Evolutionary conservation across 495 filamentous ascomycete genomes (phyloP).

Genomic region (Aspergillus coremiiformis): DNA sequence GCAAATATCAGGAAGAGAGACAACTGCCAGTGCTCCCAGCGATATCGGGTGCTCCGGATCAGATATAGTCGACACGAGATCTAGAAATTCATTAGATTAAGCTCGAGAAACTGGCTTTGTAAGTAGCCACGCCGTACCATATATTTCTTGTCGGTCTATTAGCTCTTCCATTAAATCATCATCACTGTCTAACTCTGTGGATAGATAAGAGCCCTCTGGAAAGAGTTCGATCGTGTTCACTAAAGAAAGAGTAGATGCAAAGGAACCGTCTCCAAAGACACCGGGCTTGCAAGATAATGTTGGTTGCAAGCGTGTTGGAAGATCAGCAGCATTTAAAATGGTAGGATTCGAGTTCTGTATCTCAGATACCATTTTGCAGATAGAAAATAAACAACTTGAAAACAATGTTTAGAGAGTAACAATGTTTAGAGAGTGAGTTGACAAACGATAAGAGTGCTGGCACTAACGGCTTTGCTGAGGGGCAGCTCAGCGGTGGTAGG

Average conservation of each 20-base stretch:
- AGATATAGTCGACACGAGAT: slow-evolving; percentile 86
- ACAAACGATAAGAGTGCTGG: no score
- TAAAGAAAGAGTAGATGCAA: slow-evolving; percentile 41
- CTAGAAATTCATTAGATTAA: slow-evolving; percentile 38
- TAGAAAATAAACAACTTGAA: not conserved
- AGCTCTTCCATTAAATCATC: slow-evolving; percentile 64
- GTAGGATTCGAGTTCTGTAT: slow-evolving; percentile 92
- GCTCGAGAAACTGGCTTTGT: not conserved
- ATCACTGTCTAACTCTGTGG: slow-evolving; percentile 41
- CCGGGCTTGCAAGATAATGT: slow-evolving; percentile 36
- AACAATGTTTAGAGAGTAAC: no score
- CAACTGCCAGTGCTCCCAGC: slow-evolving; percentile 83
- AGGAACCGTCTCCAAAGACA: slow-evolving; percentile 29
- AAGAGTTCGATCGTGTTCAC: slow-evolving; percentile 50
- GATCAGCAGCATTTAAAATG: slow-evolving; percentile 80
- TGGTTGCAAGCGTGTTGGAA: slow-evolving; percentile 68
- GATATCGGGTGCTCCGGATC: slow-evolving; percentile 96
- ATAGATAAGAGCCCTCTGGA: slow-evolving; percentile 24
- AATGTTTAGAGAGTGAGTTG: no score
- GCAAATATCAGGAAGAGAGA: slow-evolving; percentile 85
- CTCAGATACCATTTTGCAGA: slow-evolving; percentile 30
- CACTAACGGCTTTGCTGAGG: no score
- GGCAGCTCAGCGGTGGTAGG: no score
- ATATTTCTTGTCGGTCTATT: slow-evolving; percentile 95
- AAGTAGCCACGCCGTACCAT: slow-evolving; percentile 50